A percentile compares a stretch with the other conserved stretches of the same genome.
Conservation (phyloP, 495 filamentous ascomycete genomes). For the Daldinia childiae region DNA sequence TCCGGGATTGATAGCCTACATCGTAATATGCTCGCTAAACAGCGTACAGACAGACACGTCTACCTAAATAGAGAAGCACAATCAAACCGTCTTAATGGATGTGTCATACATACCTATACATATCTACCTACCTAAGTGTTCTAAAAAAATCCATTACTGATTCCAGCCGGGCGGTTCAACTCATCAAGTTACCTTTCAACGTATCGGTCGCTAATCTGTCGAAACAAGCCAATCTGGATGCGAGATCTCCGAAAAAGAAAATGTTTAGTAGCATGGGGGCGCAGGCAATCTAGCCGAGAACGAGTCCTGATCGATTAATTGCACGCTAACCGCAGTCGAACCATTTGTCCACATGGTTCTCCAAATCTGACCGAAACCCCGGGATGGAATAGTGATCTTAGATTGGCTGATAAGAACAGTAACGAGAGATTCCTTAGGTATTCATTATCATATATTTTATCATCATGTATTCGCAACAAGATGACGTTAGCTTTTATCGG, state of each 20-base stretch:
- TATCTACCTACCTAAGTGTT: background rate
- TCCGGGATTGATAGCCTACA: background rate
- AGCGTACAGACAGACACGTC: background rate
- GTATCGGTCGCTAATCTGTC: slow-evolving; percentile 44
- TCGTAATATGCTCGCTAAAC: background rate
- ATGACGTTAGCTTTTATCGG: background rate
- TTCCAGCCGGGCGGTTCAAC: slow-evolving; percentile 25
- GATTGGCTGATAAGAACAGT: slow-evolving; percentile 25
- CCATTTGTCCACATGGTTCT: slow-evolving; percentile 44
- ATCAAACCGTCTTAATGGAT: background rate
- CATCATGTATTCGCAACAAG: background rate
- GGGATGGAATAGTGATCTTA: slow-evolving; percentile 37
- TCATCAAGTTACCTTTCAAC: slow-evolving; percentile 24
- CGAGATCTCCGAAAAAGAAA: slow-evolving; percentile 39
- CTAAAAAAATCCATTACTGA: slow-evolving; percentile 15
- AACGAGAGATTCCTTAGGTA: background rate
- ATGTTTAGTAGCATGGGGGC: slow-evolving; percentile 40
- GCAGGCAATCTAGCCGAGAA: slow-evolving; percentile 43
- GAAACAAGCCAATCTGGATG: slow-evolving; percentile 44
- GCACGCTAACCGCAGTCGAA: slow-evolving; percentile 41
- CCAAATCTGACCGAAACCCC: slow-evolving; percentile 43
- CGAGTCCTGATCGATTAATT: slow-evolving; percentile 43
- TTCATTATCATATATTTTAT: background rate
- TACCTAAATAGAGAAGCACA: background rate
- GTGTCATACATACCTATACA: background rate